Conservation (phyloP, 2,329 filamentous ascomycete species). For the Pseudogymnoascus sp. region DNA sequence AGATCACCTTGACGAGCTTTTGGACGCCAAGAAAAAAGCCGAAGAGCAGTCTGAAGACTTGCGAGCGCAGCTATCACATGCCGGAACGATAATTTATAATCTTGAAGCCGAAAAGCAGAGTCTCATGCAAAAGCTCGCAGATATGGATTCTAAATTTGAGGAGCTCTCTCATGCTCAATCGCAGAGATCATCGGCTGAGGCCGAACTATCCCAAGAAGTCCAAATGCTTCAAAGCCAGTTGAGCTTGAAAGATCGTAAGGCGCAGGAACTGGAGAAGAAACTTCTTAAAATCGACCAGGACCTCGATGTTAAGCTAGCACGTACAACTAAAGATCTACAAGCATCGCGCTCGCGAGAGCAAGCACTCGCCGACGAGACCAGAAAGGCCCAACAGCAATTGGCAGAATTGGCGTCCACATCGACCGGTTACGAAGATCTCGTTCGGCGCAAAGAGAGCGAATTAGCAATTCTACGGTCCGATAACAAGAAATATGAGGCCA, state of each 20-base stretch:
- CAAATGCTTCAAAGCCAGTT: conserved; percentile 89
- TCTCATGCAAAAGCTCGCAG: conserved; percentile 56
- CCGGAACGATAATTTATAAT: conserved; percentile 73
- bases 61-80: conserved; percentile 80
- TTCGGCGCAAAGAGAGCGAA: conserved; percentile 90
- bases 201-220: conserved; percentile 70
- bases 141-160: conserved; percentile 62
- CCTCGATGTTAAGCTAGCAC: conserved; percentile 72
- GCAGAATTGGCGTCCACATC: conserved; percentile 82
- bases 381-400: conserved; percentile 74
- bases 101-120: conserved; percentile 80
- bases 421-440: conserved; percentile 88
- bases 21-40: conserved; percentile 80
- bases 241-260: conserved; percentile 78
- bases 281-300: conserved; percentile 82
- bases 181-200: conserved; percentile 67
- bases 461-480: conserved; percentile 76
- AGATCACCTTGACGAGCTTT: conserved; percentile 81
- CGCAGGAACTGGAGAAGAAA: conserved; percentile 77
- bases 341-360: conserved; percentile 64
- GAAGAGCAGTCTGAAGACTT: conserved; percentile 77
- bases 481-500: conserved; percentile 71
- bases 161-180: conserved; percentile 63
- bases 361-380: conserved; percentile 71
- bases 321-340: conserved; percentile 71